Evolutionary conservation across 2,329 filamentous ascomycete genomes (phyloP), one percentile per base, ranked within the genome.

Genomic region (Colletotrichum sp.): DNA sequence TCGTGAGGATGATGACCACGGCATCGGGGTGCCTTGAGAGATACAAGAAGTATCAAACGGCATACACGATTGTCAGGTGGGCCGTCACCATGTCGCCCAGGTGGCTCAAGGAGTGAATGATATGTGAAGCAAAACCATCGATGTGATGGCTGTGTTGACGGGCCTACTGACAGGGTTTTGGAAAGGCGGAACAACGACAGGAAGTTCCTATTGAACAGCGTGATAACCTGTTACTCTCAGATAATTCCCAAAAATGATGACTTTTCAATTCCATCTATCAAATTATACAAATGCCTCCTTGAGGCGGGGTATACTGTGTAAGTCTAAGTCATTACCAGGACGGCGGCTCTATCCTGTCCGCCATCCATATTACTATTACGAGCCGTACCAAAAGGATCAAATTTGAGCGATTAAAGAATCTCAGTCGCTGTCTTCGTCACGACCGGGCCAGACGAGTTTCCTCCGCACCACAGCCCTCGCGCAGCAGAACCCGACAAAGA

Each of bases 1-100:
- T 21, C n/a, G 43, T 8, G 43, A 21, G 21, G n/a, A 47, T 12
- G 11, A 47, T 21, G 43, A 47, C 3, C 11, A 21, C 43, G 43
- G 6, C n/a, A n/a, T 47, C n/a, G n/a, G 21, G 13, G 31, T 95
- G 96, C 83, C 88, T 99, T 36, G 96, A 98, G 80, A 93, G 97
- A 80, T 96, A 99, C 81, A 93, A 93, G 80, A 98, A 98, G 83
- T 95, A 98, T 81, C 97, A 97, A 0, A 90, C 95, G 38, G 92
- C 95, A 1, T 97, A 98, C 82, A 94, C 97, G 82, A 95, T 98
- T 77, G 95, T 97, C 24, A 90, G 97, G 73, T 27, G 24, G 24
- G 5, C 5, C 24, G 24, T 27, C 24, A 5, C 24, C 24, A 27
- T 27, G 24, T 27, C 24, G 24, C 5, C 24, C 24, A 27, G 24